These are phyloP conservation scores for Mycena galericulata DNA, from an alignment of 768 basidiomycete species.

Conservation along the genomic window DNA sequence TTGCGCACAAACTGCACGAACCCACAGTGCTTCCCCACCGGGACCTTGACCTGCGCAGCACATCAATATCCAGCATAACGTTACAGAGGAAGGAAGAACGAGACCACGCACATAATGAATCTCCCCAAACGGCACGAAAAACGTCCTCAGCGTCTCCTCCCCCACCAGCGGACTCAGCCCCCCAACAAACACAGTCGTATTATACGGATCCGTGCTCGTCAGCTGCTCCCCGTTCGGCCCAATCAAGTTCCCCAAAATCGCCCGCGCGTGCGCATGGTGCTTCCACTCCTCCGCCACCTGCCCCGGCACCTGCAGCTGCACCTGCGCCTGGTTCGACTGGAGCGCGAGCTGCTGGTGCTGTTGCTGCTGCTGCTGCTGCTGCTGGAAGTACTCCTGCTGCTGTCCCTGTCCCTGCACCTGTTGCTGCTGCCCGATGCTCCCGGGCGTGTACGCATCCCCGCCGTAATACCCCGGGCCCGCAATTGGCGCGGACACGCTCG, in stretches of 20 bases:
- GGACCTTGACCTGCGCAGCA: conserved; percentile 86
- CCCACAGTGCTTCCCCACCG: conserved; percentile 94
- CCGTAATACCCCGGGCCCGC: conserved; percentile 55
- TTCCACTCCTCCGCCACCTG: conserved; percentile 81
- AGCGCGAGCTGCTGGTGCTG: conserved; percentile 35
- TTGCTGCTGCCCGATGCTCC: conserved; percentile 51
- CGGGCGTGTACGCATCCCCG: not conserved
- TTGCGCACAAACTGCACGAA: conserved; percentile 96
- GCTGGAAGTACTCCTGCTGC: conserved; percentile 24
- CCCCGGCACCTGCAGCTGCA: not conserved
- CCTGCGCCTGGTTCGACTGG: not conserved
- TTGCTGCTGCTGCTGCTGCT: conserved; percentile 37
- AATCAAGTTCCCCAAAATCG: conserved; percentile 85
- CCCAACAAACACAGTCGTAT: conserved; percentile 96
- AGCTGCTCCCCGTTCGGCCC: conserved; percentile 90
- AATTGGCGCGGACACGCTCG: conserved; percentile 78
- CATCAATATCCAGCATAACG: conserved; percentile 17
- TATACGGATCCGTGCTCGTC: conserved; percentile 93
- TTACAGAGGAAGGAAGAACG: conserved; percentile 4
- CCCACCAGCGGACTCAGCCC: conserved; percentile 89
- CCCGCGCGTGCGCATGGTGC: conserved; percentile 85
- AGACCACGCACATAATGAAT: conserved; percentile 82
- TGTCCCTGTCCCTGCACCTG: conserved; percentile 45
- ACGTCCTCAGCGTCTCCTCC: conserved; percentile 91
- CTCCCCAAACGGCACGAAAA: conserved; percentile 93